These are phyloP conservation scores for Ilyonectria destructans DNA, from an alignment of 2,329 filamentous ascomycete species.

Conservation along the genomic window DNA sequence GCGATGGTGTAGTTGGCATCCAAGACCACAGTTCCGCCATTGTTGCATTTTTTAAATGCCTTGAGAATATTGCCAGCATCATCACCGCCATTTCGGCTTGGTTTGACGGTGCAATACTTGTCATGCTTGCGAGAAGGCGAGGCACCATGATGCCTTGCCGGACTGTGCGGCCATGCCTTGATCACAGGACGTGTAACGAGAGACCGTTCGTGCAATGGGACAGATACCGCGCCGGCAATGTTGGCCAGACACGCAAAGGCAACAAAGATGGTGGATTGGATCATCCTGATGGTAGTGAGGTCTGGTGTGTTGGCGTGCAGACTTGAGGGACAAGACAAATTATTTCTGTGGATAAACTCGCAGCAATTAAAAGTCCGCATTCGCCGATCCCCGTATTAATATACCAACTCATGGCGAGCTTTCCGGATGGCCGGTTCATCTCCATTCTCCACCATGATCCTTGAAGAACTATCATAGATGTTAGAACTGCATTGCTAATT, in stretches of 20 bases:
- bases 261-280: background rate
- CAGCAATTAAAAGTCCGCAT: background rate
- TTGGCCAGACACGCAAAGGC: background rate
- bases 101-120: slow-evolving; percentile 44
- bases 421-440: background rate
- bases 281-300: background rate
- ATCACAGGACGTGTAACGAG: background rate
- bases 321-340: background rate
- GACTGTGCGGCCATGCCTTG: slow-evolving; percentile 1
- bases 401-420: background rate
- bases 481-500: background rate
- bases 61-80: slow-evolving; percentile 22
- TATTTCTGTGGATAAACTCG: background rate
- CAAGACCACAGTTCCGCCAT: slow-evolving; percentile 75
- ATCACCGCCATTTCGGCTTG: slow-evolving; percentile 36
- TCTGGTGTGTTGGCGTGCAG: background rate
- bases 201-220: background rate
- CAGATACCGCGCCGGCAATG: background rate
- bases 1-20: slow-evolving; percentile 73
- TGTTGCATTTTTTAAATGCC: slow-evolving; percentile 64
- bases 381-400: background rate
- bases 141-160: background rate
- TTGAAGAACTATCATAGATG: background rate
- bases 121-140: background rate
- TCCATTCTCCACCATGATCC: background rate